Conservation (phyloP, 257 asterid genomes). For the Ehretia macrophylla region DNA sequence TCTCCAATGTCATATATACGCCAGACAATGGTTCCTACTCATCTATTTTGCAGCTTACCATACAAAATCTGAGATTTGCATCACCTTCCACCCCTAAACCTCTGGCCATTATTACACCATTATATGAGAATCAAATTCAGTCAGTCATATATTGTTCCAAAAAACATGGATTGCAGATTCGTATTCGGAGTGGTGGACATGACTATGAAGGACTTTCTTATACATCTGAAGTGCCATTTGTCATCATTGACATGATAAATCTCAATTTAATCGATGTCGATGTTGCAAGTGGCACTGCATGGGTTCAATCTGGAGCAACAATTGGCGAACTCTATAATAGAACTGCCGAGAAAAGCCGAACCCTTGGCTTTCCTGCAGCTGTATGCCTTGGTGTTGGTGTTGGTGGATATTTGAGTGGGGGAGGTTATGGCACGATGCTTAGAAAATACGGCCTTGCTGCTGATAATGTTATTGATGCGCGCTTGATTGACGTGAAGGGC, state of each 20-base stretch:
- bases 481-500: constrained; percentile 25
- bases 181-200: constrained; percentile 45
- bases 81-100: constrained; percentile 13
- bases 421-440: constrained; percentile 33
- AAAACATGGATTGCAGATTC: constrained; percentile 22
- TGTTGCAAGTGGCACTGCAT: constrained; percentile 27
- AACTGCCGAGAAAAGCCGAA: constrained; percentile 14
- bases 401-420: constrained; percentile 49
- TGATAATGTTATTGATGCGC: constrained; percentile 42
- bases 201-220: constrained; percentile 47
- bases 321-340: constrained; percentile 36
- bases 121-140: constrained; percentile 27
- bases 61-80: neutral
- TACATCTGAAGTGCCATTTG: constrained; percentile 23
- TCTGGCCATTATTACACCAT: constrained; percentile 26
- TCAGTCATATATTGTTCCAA: constrained; percentile 28
- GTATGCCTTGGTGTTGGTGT: constrained; percentile 40
- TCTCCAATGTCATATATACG: neutral
- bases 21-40: constrained; percentile 1
- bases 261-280: constrained; percentile 21
- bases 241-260: constrained; percentile 33
- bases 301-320: constrained; percentile 40
- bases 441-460: constrained; percentile 28
- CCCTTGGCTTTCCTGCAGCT: constrained; percentile 35
- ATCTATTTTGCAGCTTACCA: neutral